A percentile compares a stretch with the other conserved stretches of the same genome.
Conservation (phyloP, 805 yeast genomes). For the Candida ortonii region DNA sequence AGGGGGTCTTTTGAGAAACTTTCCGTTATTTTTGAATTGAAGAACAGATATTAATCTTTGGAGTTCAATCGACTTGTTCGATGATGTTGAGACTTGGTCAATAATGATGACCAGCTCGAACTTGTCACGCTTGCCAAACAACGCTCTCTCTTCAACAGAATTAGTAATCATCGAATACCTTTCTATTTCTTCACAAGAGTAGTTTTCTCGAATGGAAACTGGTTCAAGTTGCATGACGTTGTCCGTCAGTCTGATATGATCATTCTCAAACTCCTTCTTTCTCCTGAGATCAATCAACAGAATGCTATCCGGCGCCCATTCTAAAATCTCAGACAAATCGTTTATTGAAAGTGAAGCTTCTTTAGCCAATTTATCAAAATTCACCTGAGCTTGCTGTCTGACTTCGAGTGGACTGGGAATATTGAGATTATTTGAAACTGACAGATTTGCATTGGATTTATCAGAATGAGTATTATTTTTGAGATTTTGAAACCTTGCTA, state of each 20-base stretch:
- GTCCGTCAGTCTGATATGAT: slow-evolving; percentile 55
- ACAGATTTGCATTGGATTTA: not conserved
- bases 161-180: slow-evolving; percentile 53
- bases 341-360: slow-evolving; percentile 15
- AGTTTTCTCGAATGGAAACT: slow-evolving; percentile 44
- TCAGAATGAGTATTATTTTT: no score
- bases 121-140: slow-evolving; percentile 50
- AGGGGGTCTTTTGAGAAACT: slow-evolving; percentile 39
- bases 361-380: slow-evolving; percentile 9
- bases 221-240: slow-evolving; percentile 79
- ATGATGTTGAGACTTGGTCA: slow-evolving; percentile 40
- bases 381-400: slow-evolving; percentile 1
- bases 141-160: slow-evolving; percentile 50
- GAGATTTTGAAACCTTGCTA: slow-evolving; percentile 22
- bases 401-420: not conserved
- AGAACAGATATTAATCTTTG: slow-evolving; percentile 38
- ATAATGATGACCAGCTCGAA: slow-evolving; percentile 68
- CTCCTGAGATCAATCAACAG: slow-evolving; percentile 74
- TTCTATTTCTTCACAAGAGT: slow-evolving; percentile 67
- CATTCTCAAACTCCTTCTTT: slow-evolving; percentile 52
- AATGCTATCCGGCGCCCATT: slow-evolving; percentile 32
- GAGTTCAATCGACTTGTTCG: slow-evolving; percentile 18
- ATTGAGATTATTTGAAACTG: not conserved
- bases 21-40: slow-evolving; percentile 35
- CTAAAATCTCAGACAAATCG: slow-evolving; percentile 30